phyloP scores from a whole-genome alignment of 202 grass and related monocot species.

The Digitaria exilis region DNA sequence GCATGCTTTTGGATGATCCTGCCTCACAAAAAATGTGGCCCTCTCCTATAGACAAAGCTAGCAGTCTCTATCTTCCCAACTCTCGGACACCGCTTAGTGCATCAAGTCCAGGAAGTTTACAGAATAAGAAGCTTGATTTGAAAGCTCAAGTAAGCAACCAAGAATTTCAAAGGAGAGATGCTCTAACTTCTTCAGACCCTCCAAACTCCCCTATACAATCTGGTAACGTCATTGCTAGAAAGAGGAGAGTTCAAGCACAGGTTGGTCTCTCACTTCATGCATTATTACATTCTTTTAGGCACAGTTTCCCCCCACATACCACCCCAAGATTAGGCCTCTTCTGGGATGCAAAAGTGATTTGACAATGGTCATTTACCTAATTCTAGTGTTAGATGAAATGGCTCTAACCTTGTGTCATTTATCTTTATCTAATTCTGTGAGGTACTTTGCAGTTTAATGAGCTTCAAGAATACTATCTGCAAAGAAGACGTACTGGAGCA shows the following conservation, averaged over 20 bases:
- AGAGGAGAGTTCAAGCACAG: conserved; percentile 90
- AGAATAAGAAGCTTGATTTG: conserved; percentile 71
- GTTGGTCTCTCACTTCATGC: conserved; percentile 43
- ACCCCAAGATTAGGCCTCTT: not conserved
- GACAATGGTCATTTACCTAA: not conserved
- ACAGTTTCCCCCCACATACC: not conserved
- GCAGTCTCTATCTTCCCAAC: conserved; percentile 54
- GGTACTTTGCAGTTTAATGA: conserved; percentile 77
- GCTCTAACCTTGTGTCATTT: conserved; percentile 2
- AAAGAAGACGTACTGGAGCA: conserved; percentile 71
- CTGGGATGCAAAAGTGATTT: not conserved
- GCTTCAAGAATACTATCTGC: conserved; percentile 97
- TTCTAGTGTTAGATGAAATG: conserved; percentile 26
- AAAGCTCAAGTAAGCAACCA: conserved; percentile 75
- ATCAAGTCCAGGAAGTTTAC: conserved; percentile 65
- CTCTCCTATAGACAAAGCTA: conserved; percentile 70
- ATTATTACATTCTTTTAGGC: conserved; percentile 20
- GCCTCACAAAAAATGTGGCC: conserved; percentile 66
- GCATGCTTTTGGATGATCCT: conserved; percentile 90
- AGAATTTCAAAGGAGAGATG: conserved; percentile 87
- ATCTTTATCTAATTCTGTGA: conserved; percentile 37
- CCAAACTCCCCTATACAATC: conserved; percentile 73
- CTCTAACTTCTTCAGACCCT: conserved; percentile 54
- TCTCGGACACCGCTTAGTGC: conserved; percentile 58
- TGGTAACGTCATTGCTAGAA: conserved; percentile 76